A percentile compares a stretch with the other conserved stretches of the same genome.
Evolutionary conservation across 2,329 filamentous ascomycete species (phyloP).

Genomic region (Fusarium sp.): DNA sequence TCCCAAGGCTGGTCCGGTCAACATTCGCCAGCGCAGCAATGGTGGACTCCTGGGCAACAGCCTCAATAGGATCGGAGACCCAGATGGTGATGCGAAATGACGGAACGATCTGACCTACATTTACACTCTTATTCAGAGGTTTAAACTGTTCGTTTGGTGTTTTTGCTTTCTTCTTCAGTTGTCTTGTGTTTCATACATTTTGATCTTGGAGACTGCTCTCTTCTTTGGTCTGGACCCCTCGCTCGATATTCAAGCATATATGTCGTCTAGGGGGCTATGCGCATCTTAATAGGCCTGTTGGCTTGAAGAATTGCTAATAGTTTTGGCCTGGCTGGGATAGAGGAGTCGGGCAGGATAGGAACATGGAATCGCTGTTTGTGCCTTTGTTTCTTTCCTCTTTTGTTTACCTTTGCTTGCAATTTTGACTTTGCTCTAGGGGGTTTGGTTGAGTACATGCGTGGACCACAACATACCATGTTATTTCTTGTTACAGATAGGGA

Average conservation of each 20-base stretch:
- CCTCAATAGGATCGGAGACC: constrained; percentile 46
- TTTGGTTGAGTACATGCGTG: constrained; percentile 30
- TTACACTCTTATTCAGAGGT: constrained; percentile 25
- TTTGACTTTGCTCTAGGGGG: constrained; percentile 17
- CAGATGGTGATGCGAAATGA: constrained; percentile 36
- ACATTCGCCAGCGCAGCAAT: constrained; percentile 70
- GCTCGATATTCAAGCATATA: constrained; percentile 53
- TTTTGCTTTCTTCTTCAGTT: constrained; percentile 16
- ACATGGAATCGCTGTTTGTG: constrained; percentile 34
- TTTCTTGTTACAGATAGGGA: constrained; percentile 25
- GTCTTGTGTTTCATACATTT: constrained; percentile 24
- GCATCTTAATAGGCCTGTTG: constrained; percentile 46
- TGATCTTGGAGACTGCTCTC: constrained; percentile 36
- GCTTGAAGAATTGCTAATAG: constrained; percentile 49
- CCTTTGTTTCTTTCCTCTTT: background rate
- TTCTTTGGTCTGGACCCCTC: constrained; percentile 45
- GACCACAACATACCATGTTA: constrained; percentile 33
- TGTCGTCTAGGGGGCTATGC: constrained; percentile 51
- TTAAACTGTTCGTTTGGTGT: constrained; percentile 22
- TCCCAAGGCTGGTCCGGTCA: constrained; percentile 68
- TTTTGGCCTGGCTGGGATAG: constrained; percentile 53
- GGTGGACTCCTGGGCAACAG: constrained; percentile 66
- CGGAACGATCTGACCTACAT: constrained; percentile 36
- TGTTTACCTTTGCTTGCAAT: constrained; percentile 1
- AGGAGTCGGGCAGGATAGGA: constrained; percentile 50